Base-by-base conservation (phyloP, 2,329 filamentous ascomycete genomes). In the Lecanoromycetidae sp. region DNA sequence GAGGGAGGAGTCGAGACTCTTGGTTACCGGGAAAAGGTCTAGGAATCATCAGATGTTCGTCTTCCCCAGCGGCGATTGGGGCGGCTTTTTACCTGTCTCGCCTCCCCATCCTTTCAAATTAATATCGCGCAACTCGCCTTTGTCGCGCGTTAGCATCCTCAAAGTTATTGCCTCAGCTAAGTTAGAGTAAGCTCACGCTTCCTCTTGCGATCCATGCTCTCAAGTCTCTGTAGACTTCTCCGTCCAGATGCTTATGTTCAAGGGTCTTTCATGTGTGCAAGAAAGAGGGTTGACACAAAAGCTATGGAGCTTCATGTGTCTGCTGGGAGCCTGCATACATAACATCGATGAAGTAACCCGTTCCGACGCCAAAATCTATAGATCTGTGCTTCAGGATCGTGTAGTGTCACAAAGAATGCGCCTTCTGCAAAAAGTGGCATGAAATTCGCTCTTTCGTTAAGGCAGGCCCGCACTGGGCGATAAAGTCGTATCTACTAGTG, bases 81-180 rank as follows among this genome's bases (percentile, higher is more conserved):
- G 33, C 41, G 44, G 52, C 19, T 51, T 56, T 61, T 55, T 67
- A 94, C 90, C 85, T 72, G 76, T 80, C 59, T 94, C 86, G 60
- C 87, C 88, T 62, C 83, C 75, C 91, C 91, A 98, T 53, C 83
- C 85, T 67, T 79, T 78, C 61, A 80, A 76, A 65, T 98, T 98
- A 60, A 93, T 72, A 69, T 83, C 77, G 72, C 87, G 85, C 68
- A 96, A 75, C 72, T 94, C 85, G 71, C 87, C 87, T 95, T 62
- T 35, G 55, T 19, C 6, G 13, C 22, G 15, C 9, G 29, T 45
- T 32, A 51, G 32, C n/a, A 40, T 23, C 30, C 49, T 30, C 30
- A 44, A 34, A 38, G 19, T 30, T 15, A 25, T 25, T 17, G 25
- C 17, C 13, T 12, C 22, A 10, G 20, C 15, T n/a, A n/a, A 13